Percentiles rank a stretch among this genome's conserved stretches.
phyloP scores from a whole-genome alignment of 1,284 basidiomycete genomes.

The Puccinia triticina region DNA sequence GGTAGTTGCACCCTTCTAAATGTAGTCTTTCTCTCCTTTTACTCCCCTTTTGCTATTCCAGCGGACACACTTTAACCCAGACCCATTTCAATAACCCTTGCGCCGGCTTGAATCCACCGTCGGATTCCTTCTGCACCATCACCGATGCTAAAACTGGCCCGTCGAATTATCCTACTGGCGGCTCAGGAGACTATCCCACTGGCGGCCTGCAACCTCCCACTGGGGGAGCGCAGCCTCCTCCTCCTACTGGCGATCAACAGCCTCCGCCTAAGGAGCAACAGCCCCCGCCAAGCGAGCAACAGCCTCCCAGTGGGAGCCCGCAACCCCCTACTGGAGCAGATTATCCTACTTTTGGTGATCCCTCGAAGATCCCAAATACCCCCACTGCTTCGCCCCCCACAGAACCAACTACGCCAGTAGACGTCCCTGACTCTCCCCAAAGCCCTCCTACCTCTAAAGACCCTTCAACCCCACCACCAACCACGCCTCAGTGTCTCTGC shows the following conservation, averaged over 20 bases:
- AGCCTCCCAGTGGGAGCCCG: not conserved
- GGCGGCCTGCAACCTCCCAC: not conserved
- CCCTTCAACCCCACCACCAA: not conserved
- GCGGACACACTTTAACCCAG: constrained; percentile 48
- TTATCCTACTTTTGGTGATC: constrained; percentile 12
- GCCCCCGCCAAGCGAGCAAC: not conserved
- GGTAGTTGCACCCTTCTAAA: too few species aligned
- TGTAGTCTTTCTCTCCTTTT: not conserved
- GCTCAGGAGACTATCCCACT: constrained; percentile 16
- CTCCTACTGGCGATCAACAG: not conserved
- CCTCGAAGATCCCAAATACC: not conserved
- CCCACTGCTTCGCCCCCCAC: not conserved
- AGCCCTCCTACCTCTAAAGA: not conserved
- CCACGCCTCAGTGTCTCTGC: not conserved
- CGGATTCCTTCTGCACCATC: constrained; percentile 37
- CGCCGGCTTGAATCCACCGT: constrained; percentile 35
- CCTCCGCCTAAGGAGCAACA: not conserved
- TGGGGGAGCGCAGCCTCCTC: not conserved
- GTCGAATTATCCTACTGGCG: not conserved
- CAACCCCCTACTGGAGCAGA: not conserved
- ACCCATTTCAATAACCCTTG: constrained; percentile 49
- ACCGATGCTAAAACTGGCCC: not conserved
- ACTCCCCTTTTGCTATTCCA: not conserved
- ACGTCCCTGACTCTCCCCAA: not conserved
- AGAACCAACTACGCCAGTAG: not conserved